These are phyloP conservation scores for Epichloe gansuensis DNA, from an alignment of 2,329 filamentous ascomycete genomes.

Conservation along the genomic window DNA sequence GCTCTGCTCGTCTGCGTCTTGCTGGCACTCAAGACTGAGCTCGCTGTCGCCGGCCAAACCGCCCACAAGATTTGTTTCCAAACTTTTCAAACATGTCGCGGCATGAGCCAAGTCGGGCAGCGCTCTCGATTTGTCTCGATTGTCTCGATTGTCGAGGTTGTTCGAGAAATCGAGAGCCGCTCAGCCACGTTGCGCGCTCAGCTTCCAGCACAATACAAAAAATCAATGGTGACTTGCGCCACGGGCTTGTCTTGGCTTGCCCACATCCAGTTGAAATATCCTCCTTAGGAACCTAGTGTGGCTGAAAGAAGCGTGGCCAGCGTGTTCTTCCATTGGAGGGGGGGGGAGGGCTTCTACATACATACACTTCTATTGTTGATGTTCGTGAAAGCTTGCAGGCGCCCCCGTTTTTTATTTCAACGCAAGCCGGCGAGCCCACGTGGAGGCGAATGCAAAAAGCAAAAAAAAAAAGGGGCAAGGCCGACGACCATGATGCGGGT, in stretches of 20 bases:
- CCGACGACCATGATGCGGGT: too few relatives aligned
- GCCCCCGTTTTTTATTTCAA: neutral
- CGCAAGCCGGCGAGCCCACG: too few relatives aligned
- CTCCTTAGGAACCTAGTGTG: neutral
- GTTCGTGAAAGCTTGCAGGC: neutral
- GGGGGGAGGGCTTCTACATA: neutral
- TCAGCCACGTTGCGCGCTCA: too few relatives aligned
- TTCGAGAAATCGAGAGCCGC: too few relatives aligned
- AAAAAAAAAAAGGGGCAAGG: too few relatives aligned
- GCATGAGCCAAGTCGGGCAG: neutral
- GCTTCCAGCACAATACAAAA: too few relatives aligned
- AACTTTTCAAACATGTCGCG: neutral
- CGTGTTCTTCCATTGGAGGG: neutral
- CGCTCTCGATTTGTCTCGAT: too few relatives aligned
- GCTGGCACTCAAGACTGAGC: neutral
- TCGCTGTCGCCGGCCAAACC: neutral
- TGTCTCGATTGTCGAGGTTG: too few relatives aligned
- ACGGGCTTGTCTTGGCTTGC: too few relatives aligned
- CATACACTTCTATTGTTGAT: neutral
- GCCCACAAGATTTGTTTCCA: neutral
- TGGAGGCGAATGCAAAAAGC: too few relatives aligned
- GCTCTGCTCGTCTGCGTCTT: too few relatives aligned
- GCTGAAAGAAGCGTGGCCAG: neutral
- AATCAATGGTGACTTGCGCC: too few relatives aligned
- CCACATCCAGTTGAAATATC: neutral